phyloP scores from a whole-genome alignment of 208 protist genomes.

The Trypanosoma cruzi region DNA sequence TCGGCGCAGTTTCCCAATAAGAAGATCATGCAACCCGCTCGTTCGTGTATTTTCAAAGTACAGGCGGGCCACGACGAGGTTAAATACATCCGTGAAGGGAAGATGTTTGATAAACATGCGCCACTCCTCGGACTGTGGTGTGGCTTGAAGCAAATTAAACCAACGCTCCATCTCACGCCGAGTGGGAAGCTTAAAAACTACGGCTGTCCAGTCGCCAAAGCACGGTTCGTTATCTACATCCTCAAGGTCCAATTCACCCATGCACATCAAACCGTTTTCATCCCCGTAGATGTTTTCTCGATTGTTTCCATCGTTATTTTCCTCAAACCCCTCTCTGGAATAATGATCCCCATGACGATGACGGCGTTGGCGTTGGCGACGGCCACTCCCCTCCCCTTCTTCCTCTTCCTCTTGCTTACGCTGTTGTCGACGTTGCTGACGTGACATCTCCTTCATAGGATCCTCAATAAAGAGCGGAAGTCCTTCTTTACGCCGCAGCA shows the following conservation, averaged over 20 bases:
- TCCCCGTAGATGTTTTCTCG: not conserved
- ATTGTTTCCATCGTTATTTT: not conserved
- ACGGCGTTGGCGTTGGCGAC: not conserved
- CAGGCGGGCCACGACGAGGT: conserved; percentile 73
- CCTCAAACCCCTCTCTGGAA: not conserved
- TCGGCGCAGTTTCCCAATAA: conserved; percentile 60
- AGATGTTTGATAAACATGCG: conserved; percentile 64
- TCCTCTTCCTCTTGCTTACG: conserved; percentile 18
- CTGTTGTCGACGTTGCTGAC: conserved; percentile 15
- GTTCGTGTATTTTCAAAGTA: conserved; percentile 87
- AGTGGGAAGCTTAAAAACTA: conserved; percentile 81
- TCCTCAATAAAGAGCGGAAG: conserved; percentile 68
- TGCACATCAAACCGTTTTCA: not conserved
- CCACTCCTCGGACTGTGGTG: conserved; percentile 65
- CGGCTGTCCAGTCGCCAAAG: conserved; percentile 36
- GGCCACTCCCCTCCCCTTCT: not conserved
- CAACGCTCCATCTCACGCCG: conserved; percentile 82
- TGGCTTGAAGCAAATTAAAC: conserved; percentile 75
- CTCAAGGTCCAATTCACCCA: not conserved
- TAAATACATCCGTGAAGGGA: conserved; percentile 70
- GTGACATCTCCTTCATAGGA: conserved; percentile 35
- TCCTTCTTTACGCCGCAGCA: conserved; percentile 44
- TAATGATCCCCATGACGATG: not conserved
- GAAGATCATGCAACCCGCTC: conserved; percentile 56
- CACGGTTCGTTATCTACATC: not conserved